Evolutionary conservation across 1,139 yeast species (phyloP), one percentile per base, ranked within the genome.

Genomic region (Candida pseudocylindracea): DNA sequence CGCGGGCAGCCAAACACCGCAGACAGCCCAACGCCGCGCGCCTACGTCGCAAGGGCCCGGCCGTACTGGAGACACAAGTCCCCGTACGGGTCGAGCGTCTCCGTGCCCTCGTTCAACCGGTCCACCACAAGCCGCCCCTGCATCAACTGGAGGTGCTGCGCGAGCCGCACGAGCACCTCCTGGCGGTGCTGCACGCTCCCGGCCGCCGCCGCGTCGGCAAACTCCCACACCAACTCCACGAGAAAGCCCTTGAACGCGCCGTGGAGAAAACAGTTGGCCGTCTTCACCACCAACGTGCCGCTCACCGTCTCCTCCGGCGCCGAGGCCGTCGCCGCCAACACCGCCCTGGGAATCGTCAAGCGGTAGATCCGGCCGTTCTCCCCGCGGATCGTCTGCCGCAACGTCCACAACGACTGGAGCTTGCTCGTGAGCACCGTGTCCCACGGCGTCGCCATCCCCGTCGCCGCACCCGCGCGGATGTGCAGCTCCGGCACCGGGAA

Each of bases 341-440:
- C 6, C 6, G 20, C 20, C 20, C 6, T 15, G 20, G 20, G 20
- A 15, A 15, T 15, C 20, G 20, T 15, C 20, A 15, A 15, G 20
- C 20, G 20, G 43, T 73, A 76, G 2, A 68, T 64, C 34, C 65
- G 65, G 1, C 80, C 80, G 4, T 88, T 88, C 38, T 76, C 88
- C 2, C 91, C 92, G 39, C 68, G 65, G 31, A 78, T 62, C n/a
- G 67, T 57, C 48, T 79, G 93, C 37, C 79, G 57, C 35, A 68
- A 60, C 1, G 60, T 54, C 93, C 93, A 80, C 34, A 74, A 49
- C 40, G 81, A 68, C 44, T 72, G 79, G 34, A 79, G 50, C 44
- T 75, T 74, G 29, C 65, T 63, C 24, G 57, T 55, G 1, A 67
- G 47, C 35, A 72, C 42, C 42, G 46, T 41, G 38, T 67, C 73